Percentiles rank a stretch among this genome's conserved stretches.
phyloP scores from a whole-genome alignment of 2,329 filamentous ascomycete species.

The Teratosphaeria epicoccoides region DNA sequence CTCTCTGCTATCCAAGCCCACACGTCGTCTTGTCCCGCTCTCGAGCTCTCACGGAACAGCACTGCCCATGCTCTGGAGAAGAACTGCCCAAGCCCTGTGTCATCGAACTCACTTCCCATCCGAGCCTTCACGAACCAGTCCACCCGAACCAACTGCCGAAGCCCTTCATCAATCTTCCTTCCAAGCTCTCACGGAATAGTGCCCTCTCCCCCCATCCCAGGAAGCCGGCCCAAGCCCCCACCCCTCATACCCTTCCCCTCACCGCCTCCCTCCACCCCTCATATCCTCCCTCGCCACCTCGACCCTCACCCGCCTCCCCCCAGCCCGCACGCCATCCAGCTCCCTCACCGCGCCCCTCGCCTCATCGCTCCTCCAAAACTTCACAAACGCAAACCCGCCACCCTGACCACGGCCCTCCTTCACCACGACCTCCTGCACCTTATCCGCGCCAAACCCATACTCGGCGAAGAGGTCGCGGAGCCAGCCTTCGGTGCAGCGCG shows the following conservation, averaged over 20 bases:
- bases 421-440: background rate
- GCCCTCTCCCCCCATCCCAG: too few relatives aligned
- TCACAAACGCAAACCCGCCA: background rate
- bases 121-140: too few relatives aligned
- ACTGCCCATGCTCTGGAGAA: too few relatives aligned
- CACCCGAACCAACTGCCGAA: too few relatives aligned
- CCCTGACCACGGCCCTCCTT: background rate
- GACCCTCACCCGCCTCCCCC: background rate
- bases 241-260: background rate
- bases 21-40: too few relatives aligned
- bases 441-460: background rate
- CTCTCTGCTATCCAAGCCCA: too few relatives aligned
- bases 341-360: background rate
- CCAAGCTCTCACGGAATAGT: too few relatives aligned
- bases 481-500: background rate
- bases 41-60: too few relatives aligned
- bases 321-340: background rate
- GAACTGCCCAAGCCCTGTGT: too few relatives aligned
- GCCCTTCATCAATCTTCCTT: too few relatives aligned
- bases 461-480: background rate
- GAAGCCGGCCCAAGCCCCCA: background rate
- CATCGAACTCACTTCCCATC: too few relatives aligned
- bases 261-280: background rate
- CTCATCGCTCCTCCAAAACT: background rate
- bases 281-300: background rate